These are phyloP conservation scores for Xylariaceae sp. DNA, from an alignment of 2,329 filamentous ascomycete species.

Conservation along the genomic window DNA sequence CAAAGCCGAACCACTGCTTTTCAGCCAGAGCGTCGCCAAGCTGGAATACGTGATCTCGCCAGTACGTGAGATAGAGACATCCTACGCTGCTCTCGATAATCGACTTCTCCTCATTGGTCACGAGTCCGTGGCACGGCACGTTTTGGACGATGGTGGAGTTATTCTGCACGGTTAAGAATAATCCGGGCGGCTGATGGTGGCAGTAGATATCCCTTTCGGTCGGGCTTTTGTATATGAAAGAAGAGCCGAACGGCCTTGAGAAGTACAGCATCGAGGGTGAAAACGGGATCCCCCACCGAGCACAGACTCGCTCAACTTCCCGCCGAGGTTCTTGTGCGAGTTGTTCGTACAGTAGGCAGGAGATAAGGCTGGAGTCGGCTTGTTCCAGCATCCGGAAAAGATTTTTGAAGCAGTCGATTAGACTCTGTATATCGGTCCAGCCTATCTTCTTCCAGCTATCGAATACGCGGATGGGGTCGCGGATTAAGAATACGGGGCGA, in stretches of 20 bases:
- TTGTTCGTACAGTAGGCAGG: not conserved
- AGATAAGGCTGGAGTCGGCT: not conserved
- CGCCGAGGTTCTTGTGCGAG: not conserved
- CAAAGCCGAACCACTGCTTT: constrained; percentile 42
- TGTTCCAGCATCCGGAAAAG: not conserved
- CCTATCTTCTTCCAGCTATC: not conserved
- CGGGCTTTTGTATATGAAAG: not conserved
- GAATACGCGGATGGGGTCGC: not conserved
- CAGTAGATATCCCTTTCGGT: not conserved
- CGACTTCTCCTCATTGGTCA: not conserved
- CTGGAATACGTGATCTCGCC: not conserved
- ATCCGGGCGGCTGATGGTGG: not conserved
- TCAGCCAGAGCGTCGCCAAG: constrained; percentile 15
- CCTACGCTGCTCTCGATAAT: not conserved
- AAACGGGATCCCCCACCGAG: not conserved
- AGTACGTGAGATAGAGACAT: not conserved
- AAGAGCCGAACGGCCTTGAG: not conserved
- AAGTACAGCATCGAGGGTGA: not conserved
- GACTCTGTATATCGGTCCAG: not conserved
- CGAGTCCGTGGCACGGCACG: not conserved
- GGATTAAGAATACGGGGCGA: not conserved
- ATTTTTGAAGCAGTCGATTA: not conserved
- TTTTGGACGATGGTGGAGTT: not conserved
- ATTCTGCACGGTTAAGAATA: not conserved
- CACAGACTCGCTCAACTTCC: not conserved